Percentiles rank a stretch among this genome's conserved stretches.
These are phyloP conservation scores for Acacia pycnantha DNA, from an alignment of 331 rosid genomes.

Conservation along the genomic window DNA sequence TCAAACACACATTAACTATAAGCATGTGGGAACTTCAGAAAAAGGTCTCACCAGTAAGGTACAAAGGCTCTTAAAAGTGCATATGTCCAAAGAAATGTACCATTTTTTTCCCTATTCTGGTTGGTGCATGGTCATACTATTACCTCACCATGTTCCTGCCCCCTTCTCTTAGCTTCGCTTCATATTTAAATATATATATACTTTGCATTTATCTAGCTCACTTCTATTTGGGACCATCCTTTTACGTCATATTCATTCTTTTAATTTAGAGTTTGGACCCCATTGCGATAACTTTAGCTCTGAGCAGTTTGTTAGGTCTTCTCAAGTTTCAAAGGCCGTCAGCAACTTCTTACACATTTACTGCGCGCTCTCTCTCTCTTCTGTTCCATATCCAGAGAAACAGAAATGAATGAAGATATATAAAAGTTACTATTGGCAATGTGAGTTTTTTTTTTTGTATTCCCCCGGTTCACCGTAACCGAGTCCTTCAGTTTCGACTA, in stretches of 20 bases:
- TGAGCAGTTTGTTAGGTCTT: neutral
- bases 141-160: neutral
- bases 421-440: neutral
- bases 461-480: too few relatives aligned
- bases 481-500: too few relatives aligned
- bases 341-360: neutral
- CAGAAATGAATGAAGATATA: neutral
- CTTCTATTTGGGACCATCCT: neutral
- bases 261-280: neutral
- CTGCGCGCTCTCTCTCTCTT: neutral
- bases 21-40: neutral
- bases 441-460: too few relatives aligned
- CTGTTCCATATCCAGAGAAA: neutral
- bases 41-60: neutral
- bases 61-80: neutral
- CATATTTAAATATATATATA: neutral
- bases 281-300: neutral
- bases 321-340: neutral
- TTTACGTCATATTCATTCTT: neutral
- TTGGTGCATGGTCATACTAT: neutral
- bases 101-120: neutral
- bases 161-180: neutral
- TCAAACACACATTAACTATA: neutral
- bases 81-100: slow-evolving; percentile 6
- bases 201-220: neutral